Conservation (phyloP, 2,329 filamentous ascomycete genomes). For the Nigrospora sphaerica region DNA sequence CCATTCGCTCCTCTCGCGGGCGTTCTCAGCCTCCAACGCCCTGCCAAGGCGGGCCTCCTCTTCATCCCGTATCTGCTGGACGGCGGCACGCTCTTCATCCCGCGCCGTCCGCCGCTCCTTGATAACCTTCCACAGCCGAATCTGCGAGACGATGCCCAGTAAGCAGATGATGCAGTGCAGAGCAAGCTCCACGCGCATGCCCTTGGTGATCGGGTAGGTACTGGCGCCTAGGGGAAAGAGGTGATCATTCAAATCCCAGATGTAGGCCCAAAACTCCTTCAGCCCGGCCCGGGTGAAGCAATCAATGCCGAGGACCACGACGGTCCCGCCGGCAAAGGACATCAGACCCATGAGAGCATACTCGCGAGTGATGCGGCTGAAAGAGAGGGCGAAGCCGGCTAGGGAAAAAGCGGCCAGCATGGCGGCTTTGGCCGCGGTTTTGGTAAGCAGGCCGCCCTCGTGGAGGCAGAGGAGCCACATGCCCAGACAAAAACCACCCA, state of each 20-base stretch:
- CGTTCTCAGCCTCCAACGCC: slow-evolving; percentile 54
- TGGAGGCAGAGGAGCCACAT: slow-evolving; percentile 87
- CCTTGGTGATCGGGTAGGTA: slow-evolving; percentile 80
- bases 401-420: slow-evolving; percentile 70
- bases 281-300: slow-evolving; percentile 84
- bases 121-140: slow-evolving; percentile 79
- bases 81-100: slow-evolving; percentile 41
- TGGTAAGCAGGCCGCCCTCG: slow-evolving; percentile 65
- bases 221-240: slow-evolving; percentile 70
- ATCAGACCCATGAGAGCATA: slow-evolving; percentile 72
- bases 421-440: slow-evolving; percentile 56
- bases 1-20: slow-evolving; percentile 62
- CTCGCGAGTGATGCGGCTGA: slow-evolving; percentile 68
- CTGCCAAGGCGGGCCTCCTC: slow-evolving; percentile 64
- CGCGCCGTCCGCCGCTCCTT: slow-evolving; percentile 51
- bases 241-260: slow-evolving; percentile 75
- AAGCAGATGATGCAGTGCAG: slow-evolving; percentile 67
- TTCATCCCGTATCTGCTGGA: slow-evolving; percentile 37
- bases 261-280: slow-evolving; percentile 93
- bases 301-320: slow-evolving; percentile 76
- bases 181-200: slow-evolving; percentile 79
- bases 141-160: slow-evolving; percentile 74
- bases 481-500: slow-evolving; percentile 76
- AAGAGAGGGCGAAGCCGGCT: slow-evolving; percentile 65
- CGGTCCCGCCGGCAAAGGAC: slow-evolving; percentile 75